A percentile compares a stretch with the other conserved stretches of the same genome.
Evolutionary conservation across 306 rosid species (phyloP).

Genomic region (Prinsepia uniflora): DNA sequence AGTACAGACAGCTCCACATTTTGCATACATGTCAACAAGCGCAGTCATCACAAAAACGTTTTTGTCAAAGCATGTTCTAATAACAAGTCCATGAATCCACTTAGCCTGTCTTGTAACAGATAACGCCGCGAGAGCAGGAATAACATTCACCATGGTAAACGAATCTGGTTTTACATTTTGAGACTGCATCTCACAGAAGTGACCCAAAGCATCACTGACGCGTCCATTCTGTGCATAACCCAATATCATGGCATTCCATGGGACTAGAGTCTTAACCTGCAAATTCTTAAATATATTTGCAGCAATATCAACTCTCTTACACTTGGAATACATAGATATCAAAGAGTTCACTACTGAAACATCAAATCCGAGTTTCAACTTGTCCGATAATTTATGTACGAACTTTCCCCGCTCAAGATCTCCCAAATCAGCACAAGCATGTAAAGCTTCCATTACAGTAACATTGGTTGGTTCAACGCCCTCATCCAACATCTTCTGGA

Average conservation of each 20-base stretch:
- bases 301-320: slow-evolving; percentile 72
- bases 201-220: slow-evolving; percentile 54
- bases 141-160: slow-evolving; percentile 79
- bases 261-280: slow-evolving; percentile 54
- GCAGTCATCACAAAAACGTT: slow-evolving; percentile 78
- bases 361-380: slow-evolving; percentile 44
- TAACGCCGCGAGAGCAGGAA: slow-evolving; percentile 75
- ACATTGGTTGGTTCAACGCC: slow-evolving; percentile 66
- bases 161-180: slow-evolving; percentile 63
- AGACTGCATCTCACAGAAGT: slow-evolving; percentile 62
- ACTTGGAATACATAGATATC: slow-evolving; percentile 90
- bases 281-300: slow-evolving; percentile 50
- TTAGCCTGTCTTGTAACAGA: slow-evolving; percentile 78
- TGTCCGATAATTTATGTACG: slow-evolving; percentile 50
- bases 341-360: slow-evolving; percentile 73
- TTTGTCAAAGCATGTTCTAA: slow-evolving; percentile 57
- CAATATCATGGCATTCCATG: slow-evolving; percentile 94
- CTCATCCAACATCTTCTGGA: slow-evolving; percentile 64
- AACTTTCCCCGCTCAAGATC: slow-evolving; percentile 61
- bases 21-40: slow-evolving; percentile 74
- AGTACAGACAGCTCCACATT: slow-evolving; percentile 64
- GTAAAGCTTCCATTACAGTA: slow-evolving; percentile 68
- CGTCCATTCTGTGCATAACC: slow-evolving; percentile 81
- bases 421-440: slow-evolving; percentile 79
- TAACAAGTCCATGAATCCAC: slow-evolving; percentile 89